These are phyloP conservation scores for Protomyces macrosporus DNA, from an alignment of 1,139 yeast genomes.

Conservation along the genomic window DNA sequence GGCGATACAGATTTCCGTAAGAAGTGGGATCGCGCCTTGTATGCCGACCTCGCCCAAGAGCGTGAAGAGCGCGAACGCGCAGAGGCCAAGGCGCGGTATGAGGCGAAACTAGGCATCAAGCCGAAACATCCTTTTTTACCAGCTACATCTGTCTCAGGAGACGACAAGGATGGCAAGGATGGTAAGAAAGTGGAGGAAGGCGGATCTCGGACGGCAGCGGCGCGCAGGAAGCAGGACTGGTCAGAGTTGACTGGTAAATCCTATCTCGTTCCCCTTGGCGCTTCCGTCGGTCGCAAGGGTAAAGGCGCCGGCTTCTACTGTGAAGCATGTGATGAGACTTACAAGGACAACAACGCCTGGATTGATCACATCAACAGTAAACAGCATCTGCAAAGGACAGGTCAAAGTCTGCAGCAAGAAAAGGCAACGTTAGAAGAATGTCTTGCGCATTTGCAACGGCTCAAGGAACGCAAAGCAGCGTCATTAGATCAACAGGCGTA, in stretches of 20 bases:
- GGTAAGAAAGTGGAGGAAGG: conserved; percentile 27
- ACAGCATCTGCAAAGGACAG: conserved; percentile 37
- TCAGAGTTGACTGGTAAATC: conserved; percentile 42
- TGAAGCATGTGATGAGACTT: conserved; percentile 70
- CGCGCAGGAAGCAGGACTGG: conserved; percentile 31
- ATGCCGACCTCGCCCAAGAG: conserved; percentile 23
- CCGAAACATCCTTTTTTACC: not conserved
- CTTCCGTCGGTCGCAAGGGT: conserved; percentile 49
- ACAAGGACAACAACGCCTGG: conserved; percentile 71
- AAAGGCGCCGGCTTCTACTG: conserved; percentile 78
- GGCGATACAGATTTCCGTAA: conserved; percentile 25
- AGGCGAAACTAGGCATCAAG: conserved; percentile 21
- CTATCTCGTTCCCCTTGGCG: conserved; percentile 45
- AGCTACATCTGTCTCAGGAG: too few relatives aligned
- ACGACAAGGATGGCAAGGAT: too few relatives aligned
- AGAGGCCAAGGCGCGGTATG: conserved; percentile 20
- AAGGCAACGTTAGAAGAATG: conserved; percentile 42
- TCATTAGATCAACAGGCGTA: conserved; percentile 43
- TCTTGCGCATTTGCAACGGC: conserved; percentile 36
- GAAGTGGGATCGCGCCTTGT: conserved; percentile 26
- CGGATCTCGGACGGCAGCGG: conserved; percentile 35
- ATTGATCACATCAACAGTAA: conserved; percentile 76
- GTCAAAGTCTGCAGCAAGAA: conserved; percentile 37
- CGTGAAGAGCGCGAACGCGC: conserved; percentile 25
- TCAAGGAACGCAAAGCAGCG: conserved; percentile 38